phyloP scores from a whole-genome alignment of 2,329 filamentous ascomycete genomes.

The Sporothrix mexicana region DNA sequence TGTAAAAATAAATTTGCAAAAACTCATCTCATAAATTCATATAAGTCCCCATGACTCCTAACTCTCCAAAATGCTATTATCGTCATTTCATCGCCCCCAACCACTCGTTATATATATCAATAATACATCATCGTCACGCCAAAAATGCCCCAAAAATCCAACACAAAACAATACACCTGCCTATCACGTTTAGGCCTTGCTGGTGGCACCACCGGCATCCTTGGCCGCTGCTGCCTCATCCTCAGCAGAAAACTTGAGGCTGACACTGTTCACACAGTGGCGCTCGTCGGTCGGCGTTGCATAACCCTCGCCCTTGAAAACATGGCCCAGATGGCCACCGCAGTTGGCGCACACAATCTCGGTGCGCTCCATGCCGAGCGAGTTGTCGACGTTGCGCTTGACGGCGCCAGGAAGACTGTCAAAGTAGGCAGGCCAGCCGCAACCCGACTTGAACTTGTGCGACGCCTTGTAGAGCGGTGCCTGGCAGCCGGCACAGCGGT shows the following conservation, averaged over 20 bases:
- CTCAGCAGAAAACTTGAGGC: slow-evolving; percentile 77
- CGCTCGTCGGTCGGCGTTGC: slow-evolving; percentile 89
- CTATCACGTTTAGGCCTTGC: slow-evolving; percentile 26
- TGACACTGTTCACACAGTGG: slow-evolving; percentile 95
- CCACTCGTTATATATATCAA: slow-evolving; percentile 16
- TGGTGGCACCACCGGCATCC: slow-evolving; percentile 16
- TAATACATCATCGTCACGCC: background rate
- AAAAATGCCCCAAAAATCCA: too few species aligned
- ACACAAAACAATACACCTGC: background rate
- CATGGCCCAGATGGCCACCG: slow-evolving; percentile 88
- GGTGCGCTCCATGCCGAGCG: slow-evolving; percentile 81
- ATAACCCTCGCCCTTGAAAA: slow-evolving; percentile 89
- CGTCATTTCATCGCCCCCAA: background rate
- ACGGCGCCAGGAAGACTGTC: slow-evolving; percentile 93
- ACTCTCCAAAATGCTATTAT: too few species aligned
- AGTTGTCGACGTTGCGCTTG: slow-evolving; percentile 75
- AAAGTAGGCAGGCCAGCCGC: slow-evolving; percentile 98
- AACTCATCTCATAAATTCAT: background rate
- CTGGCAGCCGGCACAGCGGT: slow-evolving; percentile 84
- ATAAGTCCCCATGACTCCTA: background rate
- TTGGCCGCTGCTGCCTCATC: slow-evolving; percentile 48
- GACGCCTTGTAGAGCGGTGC: slow-evolving; percentile 89
- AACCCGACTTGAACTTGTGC: slow-evolving; percentile 96
- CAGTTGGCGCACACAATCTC: slow-evolving; percentile 97
- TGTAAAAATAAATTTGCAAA: background rate